A percentile compares a stretch with the other conserved stretches of the same genome.
phyloP scores from a whole-genome alignment of 768 basidiomycete genomes.

The Sutorius australiensis region DNA sequence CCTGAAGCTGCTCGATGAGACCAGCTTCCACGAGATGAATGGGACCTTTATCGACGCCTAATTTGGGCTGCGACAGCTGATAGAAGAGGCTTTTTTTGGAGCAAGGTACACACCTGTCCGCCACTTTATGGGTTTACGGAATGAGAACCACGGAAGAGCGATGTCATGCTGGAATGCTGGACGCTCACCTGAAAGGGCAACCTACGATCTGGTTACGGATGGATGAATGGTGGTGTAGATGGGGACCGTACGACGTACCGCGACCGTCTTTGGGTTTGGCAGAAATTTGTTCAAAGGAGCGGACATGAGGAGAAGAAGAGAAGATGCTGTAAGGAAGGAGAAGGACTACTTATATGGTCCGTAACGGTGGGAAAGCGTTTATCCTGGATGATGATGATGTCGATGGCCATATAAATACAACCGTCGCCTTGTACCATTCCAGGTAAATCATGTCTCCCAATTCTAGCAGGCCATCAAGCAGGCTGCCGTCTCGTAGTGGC shows the following conservation, averaged over 20 bases:
- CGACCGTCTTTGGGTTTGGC: constrained; percentile 67
- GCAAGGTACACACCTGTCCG: constrained; percentile 27
- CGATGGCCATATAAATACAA: constrained; percentile 15
- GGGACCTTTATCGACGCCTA: constrained; percentile 84
- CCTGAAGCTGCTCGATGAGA: constrained; percentile 68
- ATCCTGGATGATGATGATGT: constrained; percentile 5
- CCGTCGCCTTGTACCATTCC: not conserved
- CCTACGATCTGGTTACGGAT: constrained; percentile 67
- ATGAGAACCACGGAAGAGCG: constrained; percentile 1
- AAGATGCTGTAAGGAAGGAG: not conserved
- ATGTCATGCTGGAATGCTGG: not conserved
- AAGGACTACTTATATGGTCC: constrained; percentile 2
- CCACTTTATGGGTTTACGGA: constrained; percentile 22
- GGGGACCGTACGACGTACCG: constrained; percentile 51
- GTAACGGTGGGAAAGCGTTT: constrained; percentile 2
- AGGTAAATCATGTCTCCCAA: constrained; percentile 22
- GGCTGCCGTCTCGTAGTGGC: constrained; percentile 35
- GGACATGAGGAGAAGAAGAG: constrained; percentile 17
- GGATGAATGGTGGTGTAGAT: constrained; percentile 6
- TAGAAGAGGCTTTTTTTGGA: constrained; percentile 9
- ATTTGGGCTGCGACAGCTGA: constrained; percentile 48
- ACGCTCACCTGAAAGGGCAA: constrained; percentile 87
- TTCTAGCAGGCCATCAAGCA: constrained; percentile 27
- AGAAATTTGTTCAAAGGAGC: constrained; percentile 27
- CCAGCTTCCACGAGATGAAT: constrained; percentile 88